Percentiles rank a stretch among this genome's conserved stretches.
phyloP scores from a whole-genome alignment of 164 flowering plant genomes.

The Chimonanthus salicifolius region DNA sequence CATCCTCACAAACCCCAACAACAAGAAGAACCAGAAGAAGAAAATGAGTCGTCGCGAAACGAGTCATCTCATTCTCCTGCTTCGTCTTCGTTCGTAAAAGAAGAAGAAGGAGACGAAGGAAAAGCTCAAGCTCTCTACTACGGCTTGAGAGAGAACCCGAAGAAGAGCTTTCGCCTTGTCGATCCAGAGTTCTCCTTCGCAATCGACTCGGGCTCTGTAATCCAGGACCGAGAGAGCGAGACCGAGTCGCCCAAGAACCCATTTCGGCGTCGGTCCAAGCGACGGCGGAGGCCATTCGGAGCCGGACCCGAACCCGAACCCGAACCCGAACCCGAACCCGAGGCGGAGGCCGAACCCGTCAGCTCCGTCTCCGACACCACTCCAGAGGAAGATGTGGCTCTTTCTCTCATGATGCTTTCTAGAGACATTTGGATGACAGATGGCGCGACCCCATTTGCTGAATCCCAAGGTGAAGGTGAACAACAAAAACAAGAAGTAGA shows the following conservation, averaged over 20 bases:
- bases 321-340: no score
- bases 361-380: constrained; percentile 63
- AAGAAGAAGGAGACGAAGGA: constrained; percentile 14
- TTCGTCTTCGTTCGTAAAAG: constrained; percentile 21
- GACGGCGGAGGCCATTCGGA: constrained; percentile 6
- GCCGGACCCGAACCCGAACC: no score
- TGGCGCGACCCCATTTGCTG: no score
- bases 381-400: constrained; percentile 69
- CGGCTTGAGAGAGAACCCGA: constrained; percentile 69
- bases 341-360: constrained; percentile 26
- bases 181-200: constrained; percentile 61
- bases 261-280: constrained; percentile 21
- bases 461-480: no score
- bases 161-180: constrained; percentile 37
- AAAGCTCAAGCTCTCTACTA: constrained; percentile 25
- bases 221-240: constrained; percentile 74
- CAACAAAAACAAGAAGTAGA: no score
- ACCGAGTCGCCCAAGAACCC: constrained; percentile 61
- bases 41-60: constrained; percentile 4
- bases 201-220: constrained; percentile 33
- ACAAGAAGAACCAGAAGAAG: no score
- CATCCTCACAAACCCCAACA: constrained; percentile 19
- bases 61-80: constrained; percentile 25
- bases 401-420: constrained; percentile 75
- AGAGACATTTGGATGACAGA: constrained; percentile 45